Evolutionary conservation across 208 protist genomes (phyloP), one percentile per base, ranked within the genome.

Genomic region (Leptomonas pyrrhocoris): DNA sequence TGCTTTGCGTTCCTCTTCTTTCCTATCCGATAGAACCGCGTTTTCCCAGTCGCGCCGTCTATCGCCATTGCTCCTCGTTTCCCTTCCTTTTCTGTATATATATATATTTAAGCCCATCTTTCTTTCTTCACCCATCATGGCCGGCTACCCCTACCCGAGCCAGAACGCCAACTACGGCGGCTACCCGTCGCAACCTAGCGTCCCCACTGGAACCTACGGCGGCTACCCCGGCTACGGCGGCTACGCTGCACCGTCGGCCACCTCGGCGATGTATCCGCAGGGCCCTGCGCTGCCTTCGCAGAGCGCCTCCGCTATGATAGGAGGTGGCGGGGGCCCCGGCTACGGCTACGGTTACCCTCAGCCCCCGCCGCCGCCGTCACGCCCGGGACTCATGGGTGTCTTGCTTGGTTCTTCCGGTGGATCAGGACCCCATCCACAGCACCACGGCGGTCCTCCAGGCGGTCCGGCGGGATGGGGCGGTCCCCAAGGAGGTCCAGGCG

Each of bases 181-280:
- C 12, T 61, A 28, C 13, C 56, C 38, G 5, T 53, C 45, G 27
- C 42, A 51, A 5, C 46, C 46, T 7, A 50, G 27, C 30, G 30
- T 67, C 48, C 42, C 30, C 48, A 54, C 49, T 30, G n/a, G n/a
- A n/a, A n/a, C n/a, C n/a, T n/a, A 54, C 46, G 18, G 16, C 43
- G 30, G 15, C n/a, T n/a, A n/a, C n/a, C n/a, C n/a, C n/a, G n/a
- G n/a, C n/a, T n/a, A 42, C 16, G 61, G 23, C 27, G 36, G 13
- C 42, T 13, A 40, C 21, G 61, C 5, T 25, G 48, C 36, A 13
- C 28, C 51, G 51, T 11, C 54, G 54, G 12, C 11, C 5, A 25
- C 54, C 5, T 43, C 54, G 30, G 31, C 23, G 27, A 18, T 18
- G 8, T 55, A 15, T 6, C 49, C 25, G 49, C 49, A 25, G 16